phyloP scores from a whole-genome alignment of 495 filamentous ascomycete species.

The Articulospora tetracladia region DNA sequence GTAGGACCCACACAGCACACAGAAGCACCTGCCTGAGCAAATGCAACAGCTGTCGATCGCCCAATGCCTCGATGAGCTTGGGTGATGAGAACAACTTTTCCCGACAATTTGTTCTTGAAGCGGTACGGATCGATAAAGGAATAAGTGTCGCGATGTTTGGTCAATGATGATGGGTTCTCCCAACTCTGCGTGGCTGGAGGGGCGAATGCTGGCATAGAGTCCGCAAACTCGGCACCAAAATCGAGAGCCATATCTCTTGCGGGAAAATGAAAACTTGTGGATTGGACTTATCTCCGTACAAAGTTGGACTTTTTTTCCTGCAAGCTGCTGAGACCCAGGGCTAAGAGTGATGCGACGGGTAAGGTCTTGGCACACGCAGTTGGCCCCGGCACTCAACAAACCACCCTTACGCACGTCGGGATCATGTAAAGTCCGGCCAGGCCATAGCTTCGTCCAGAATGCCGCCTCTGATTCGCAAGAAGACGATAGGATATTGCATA shows the following conservation, averaged over 20 bases:
- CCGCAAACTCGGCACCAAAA: neutral
- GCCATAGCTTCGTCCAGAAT: no score
- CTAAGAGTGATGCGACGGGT: no score
- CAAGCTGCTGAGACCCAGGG: no score
- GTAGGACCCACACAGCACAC: slow-evolving; percentile 6
- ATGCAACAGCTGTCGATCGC: slow-evolving; percentile 6
- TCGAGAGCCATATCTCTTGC: neutral
- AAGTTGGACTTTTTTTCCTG: no score
- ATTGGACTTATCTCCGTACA: no score
- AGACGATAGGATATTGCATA: no score
- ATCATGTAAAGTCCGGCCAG: neutral
- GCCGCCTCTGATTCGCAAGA: no score
- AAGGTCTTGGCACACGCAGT: neutral
- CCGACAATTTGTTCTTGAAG: slow-evolving; percentile 11
- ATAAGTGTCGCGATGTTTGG: slow-evolving; percentile 15
- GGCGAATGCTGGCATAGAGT: neutral
- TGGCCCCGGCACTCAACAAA: neutral
- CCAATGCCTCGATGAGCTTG: slow-evolving; percentile 14
- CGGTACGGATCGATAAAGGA: slow-evolving; percentile 13
- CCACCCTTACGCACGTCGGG: neutral
- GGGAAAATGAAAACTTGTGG: neutral
- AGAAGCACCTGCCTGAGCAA: slow-evolving; percentile 14
- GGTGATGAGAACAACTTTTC: slow-evolving; percentile 14
- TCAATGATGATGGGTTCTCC: slow-evolving; percentile 8
- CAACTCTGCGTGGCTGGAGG: neutral